Conservation (phyloP, 2,329 filamentous ascomycete genomes). For the Pleurostoma richardsiae region DNA sequence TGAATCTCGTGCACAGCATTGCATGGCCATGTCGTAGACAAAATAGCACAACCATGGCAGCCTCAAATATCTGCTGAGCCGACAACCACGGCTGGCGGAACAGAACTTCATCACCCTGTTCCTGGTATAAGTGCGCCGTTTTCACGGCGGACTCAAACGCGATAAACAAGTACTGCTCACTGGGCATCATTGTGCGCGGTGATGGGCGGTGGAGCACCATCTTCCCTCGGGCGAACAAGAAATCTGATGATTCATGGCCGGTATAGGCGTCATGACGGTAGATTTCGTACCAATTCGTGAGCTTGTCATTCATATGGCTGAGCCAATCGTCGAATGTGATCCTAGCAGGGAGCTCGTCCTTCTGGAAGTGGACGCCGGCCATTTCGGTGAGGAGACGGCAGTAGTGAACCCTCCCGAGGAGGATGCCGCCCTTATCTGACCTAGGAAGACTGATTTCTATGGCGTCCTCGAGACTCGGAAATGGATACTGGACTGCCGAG, state of each 20-base stretch:
- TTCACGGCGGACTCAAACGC: slow-evolving; percentile 8
- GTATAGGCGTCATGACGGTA: background rate
- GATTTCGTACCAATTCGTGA: slow-evolving; percentile 5
- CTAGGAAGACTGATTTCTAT: background rate
- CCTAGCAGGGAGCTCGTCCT: background rate
- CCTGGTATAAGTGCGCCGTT: slow-evolving; percentile 8
- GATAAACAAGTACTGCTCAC: background rate
- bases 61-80: slow-evolving; percentile 10
- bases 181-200: background rate
- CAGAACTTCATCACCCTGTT: slow-evolving; percentile 5
- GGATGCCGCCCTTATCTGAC: background rate
- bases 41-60: slow-evolving; percentile 17
- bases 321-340: slow-evolving; percentile 9
- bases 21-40: slow-evolving; percentile 22
- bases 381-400: slow-evolving; percentile 9
- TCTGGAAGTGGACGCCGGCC: slow-evolving; percentile 8
- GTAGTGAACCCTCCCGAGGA: slow-evolving; percentile 5
- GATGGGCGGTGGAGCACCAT: background rate
- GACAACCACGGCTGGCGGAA: slow-evolving; percentile 11
- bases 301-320: slow-evolving; percentile 4
- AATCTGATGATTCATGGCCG: background rate
- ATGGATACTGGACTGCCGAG: slow-evolving; percentile 7
- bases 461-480: background rate
- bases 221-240: background rate
- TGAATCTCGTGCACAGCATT: slow-evolving; percentile 19